phyloP scores from a whole-genome alignment of 345 rosid species.

The Populus tremula region DNA sequence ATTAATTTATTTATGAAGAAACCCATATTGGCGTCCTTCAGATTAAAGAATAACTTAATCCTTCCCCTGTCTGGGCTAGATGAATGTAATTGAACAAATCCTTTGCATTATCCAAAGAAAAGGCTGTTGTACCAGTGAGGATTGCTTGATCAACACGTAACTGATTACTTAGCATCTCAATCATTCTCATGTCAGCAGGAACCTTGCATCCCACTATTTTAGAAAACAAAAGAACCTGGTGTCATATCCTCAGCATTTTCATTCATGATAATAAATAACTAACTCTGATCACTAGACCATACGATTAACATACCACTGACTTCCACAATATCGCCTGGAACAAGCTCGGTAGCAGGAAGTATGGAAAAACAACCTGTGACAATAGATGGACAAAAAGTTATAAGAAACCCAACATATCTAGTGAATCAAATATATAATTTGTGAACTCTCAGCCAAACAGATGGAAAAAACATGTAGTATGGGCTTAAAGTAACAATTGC shows the following conservation, averaged over 20 bases:
- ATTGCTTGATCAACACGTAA: conserved; percentile 98
- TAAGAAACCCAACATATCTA: neutral
- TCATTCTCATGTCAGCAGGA: conserved; percentile 97
- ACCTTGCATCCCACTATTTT: conserved; percentile 89
- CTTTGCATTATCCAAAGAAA: neutral
- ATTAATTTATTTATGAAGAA: neutral
- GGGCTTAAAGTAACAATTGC: neutral
- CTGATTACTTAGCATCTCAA: conserved; percentile 86
- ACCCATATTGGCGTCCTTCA: neutral
- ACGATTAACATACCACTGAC: conserved; percentile 59
- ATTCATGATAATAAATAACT: neutral
- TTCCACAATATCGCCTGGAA: conserved; percentile 97
- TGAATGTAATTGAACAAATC: neutral
- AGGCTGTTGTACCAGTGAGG: conserved; percentile 67
- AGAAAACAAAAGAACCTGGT: conserved; percentile 17
- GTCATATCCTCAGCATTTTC: conserved; percentile 7
- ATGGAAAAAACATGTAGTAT: neutral
- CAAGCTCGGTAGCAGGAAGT: conserved; percentile 90
- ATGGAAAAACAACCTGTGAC: conserved; percentile 93
- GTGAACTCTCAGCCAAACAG: neutral
- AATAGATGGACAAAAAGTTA: neutral
- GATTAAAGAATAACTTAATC: neutral
- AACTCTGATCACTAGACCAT: conserved; percentile 3
- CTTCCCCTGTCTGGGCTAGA: neutral
- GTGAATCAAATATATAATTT: neutral